phyloP scores from a whole-genome alignment of 2,329 filamentous ascomycete genomes.

The Ophiostoma angusticollis region DNA sequence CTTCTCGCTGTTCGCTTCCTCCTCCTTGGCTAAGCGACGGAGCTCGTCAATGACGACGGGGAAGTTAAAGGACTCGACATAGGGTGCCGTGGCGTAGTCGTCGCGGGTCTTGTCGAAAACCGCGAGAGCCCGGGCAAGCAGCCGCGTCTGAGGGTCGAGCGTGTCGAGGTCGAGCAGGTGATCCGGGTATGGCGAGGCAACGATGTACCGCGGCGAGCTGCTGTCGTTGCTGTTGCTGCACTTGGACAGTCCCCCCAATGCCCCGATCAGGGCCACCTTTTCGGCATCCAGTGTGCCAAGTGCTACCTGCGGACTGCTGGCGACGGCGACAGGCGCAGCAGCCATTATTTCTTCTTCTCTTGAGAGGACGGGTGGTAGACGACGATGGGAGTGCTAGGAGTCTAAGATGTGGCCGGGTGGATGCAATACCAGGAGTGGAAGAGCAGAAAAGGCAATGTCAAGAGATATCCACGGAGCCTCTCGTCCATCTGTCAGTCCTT shows the following conservation, averaged over 20 bases:
- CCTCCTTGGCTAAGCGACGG: conserved; percentile 33
- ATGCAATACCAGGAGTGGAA: background rate
- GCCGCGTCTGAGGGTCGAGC: conserved; percentile 50
- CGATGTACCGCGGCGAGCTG: conserved; percentile 29
- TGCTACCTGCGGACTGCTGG: too few species aligned
- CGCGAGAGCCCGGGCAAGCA: conserved; percentile 61
- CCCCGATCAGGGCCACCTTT: too few species aligned
- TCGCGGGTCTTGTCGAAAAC: conserved; percentile 46
- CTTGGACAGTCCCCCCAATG: too few species aligned
- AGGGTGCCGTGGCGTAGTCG: conserved; percentile 67
- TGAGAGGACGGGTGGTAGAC: too few species aligned
- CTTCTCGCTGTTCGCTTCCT: conserved; percentile 17
- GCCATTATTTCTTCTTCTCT: too few species aligned
- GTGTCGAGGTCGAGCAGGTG: conserved; percentile 63
- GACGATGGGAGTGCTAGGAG: background rate
- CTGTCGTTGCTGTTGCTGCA: background rate
- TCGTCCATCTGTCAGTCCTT: too few species aligned
- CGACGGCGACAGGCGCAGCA: background rate
- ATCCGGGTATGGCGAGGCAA: conserved; percentile 61
- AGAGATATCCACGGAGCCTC: too few species aligned
- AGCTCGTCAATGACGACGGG: conserved; percentile 45
- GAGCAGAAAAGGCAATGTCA: too few species aligned
- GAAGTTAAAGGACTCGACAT: conserved; percentile 70
- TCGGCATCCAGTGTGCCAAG: too few species aligned
- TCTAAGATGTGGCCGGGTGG: too few species aligned